Evolutionary conservation across 2,329 filamentous ascomycete genomes (phyloP), one percentile per base, ranked within the genome.

Genomic region (Neonectria magnoliae): DNA sequence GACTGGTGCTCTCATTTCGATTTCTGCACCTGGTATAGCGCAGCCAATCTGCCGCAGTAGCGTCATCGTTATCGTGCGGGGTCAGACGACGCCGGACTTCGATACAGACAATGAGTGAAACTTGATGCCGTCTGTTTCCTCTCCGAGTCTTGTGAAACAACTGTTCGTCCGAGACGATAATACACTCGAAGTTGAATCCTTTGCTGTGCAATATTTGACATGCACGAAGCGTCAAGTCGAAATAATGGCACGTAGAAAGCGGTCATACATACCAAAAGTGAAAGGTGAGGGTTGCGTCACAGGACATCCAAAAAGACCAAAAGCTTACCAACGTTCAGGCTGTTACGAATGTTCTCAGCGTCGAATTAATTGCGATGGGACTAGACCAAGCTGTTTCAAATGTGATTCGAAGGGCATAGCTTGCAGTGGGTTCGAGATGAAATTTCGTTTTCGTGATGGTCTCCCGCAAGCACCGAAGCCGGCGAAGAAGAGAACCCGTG

Each of bases 331-430:
- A 18, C 5, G 5, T 18, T 4, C 25, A 63, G 60, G 55, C 8
- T 63, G 60, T 5, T 54, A 54, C 14, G 60, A 58, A 29, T 63
- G 60, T 41, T 63, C 60, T 4, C 60, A 63, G 25, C 60, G 60
- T 4, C 55, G 55, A 18, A 63, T 63, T 13, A 42, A 63, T 11
- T 63, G 60, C 33, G 60, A 63, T 27, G 55, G 60, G 11, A 54
- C 60, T 8, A 50, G 48, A 2, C 60, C 60, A 2, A 47, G 42
- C 8, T 63, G 60, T 16, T 36, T 31, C 4, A 63, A 63, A 20
- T 63, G 60, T 27, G 42, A 18, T 8, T 42, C 33, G 3, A 58
- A 36, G 54, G 60, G 55, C 4, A 54, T 63, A 44, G 48, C 44
- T 18, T 63, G 60, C 22, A 58, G 55, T n/a, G 60, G 60, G 2